Evolutionary conservation across 2,329 filamentous ascomycete species (phyloP).

Genomic region (Cryphonectria japonica): DNA sequence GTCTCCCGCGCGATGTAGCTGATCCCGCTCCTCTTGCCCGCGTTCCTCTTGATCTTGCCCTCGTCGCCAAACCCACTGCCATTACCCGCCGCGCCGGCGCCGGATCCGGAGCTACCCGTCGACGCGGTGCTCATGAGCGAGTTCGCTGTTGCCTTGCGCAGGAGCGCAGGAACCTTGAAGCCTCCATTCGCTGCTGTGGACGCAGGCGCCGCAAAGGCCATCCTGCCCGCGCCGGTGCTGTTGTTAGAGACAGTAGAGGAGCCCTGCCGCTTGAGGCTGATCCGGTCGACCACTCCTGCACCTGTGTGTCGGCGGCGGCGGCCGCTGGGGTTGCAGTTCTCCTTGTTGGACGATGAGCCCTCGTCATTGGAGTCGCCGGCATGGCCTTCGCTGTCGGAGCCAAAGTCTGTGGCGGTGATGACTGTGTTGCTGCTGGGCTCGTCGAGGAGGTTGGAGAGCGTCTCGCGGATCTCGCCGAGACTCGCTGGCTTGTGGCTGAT

Average conservation of each 20-base stretch:
- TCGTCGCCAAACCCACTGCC: slow-evolving; percentile 41
- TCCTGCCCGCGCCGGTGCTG: slow-evolving; percentile 42
- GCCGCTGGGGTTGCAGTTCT: slow-evolving; percentile 50
- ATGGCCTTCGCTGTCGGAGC: slow-evolving; percentile 57
- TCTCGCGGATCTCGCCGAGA: slow-evolving; percentile 80
- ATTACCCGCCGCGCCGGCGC: not conserved
- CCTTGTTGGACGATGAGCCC: slow-evolving; percentile 49
- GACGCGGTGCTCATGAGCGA: slow-evolving; percentile 45
- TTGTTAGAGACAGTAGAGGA: slow-evolving; percentile 40
- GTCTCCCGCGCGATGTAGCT: slow-evolving; percentile 64
- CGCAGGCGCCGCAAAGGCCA: slow-evolving; percentile 59
- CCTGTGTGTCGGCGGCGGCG: slow-evolving; percentile 36
- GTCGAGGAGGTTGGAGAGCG: slow-evolving; percentile 82
- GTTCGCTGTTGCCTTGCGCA: slow-evolving; percentile 75
- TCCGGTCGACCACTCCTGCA: slow-evolving; percentile 68
- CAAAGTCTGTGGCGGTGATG: slow-evolving; percentile 52
- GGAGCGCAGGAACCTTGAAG: slow-evolving; percentile 72
- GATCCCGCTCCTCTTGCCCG: slow-evolving; percentile 63
- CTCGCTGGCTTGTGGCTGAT: slow-evolving; percentile 70
- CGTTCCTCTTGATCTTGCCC: slow-evolving; percentile 62
- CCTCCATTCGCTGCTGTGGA: slow-evolving; percentile 43
- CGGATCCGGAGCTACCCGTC: slow-evolving; percentile 12
- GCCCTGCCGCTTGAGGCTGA: slow-evolving; percentile 65
- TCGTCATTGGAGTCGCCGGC: slow-evolving; percentile 48
- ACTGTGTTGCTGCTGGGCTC: slow-evolving; percentile 59